Base-by-base conservation (phyloP, 2,329 filamentous ascomycete genomes). In the Calonectria pteridis region DNA sequence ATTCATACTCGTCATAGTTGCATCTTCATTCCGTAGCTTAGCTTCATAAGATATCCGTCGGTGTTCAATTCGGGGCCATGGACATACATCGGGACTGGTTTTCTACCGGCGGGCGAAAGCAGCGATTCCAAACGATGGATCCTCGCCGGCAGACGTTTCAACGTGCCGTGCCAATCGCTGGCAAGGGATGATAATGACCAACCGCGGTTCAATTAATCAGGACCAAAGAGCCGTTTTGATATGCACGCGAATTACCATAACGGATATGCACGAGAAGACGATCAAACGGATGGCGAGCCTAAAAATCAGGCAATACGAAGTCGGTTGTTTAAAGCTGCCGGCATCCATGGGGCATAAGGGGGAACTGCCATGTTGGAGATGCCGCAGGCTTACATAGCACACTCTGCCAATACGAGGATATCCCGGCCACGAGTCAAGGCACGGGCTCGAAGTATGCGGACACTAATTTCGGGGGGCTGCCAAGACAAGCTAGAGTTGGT, bases 391-490 rank as follows among this genome's bases (percentile, higher is more conserved):
- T n/a, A n/a, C n/a, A n/a, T n/a, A n/a, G 26, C 6, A 26, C 33
- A 59, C 7, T 23, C 10, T 14, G 3, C 23, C 55, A 10, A 35
- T 26, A 26, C 55, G 33, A 40, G 55, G 55, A 37, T 62, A 35
- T 23, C 55, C 55, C 55, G 55, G 55, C 23, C 23, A 40, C 23
- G 55, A 62, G 33, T 62, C 55, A 37, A 62, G 55, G 35, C 55
- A 26, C 33, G 31, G 14, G 55, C 55, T 40, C n/a, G 33, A 62
- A 14, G 55, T 40, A 62, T 62, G 55, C 55, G 55, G 55, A 62
- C 23, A 62, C 55, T 62, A 62, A 62, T 62, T 62, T 62, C 55
- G 55, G 55, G 4, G 55, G 55, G 23, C 16, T 62, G 55, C 55
- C 55, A 62, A 62, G 55, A 62, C 55, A 14, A 62, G 55, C 55